These are phyloP conservation scores for Limonium bicolor DNA, from an alignment of 148 eudicot species.

Conservation along the genomic window DNA sequence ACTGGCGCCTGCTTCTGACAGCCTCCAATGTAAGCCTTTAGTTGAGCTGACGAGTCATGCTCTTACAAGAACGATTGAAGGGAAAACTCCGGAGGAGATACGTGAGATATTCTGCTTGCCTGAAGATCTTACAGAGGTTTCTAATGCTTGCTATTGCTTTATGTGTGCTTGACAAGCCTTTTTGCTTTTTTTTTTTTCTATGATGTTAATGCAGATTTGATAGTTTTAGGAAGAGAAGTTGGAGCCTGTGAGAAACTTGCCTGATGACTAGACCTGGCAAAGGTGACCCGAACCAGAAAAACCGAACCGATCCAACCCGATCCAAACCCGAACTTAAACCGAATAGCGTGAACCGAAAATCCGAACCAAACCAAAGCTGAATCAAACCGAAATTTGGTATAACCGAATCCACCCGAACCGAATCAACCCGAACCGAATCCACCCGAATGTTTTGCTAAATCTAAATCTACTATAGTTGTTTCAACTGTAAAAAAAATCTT, in stretches of 20 bases:
- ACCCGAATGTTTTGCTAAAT: no score
- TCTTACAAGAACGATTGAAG: slow-evolving; percentile 71
- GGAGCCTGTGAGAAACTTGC: slow-evolving; percentile 65
- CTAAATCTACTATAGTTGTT: no score
- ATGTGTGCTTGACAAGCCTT: slow-evolving; percentile 29
- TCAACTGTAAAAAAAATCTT: no score
- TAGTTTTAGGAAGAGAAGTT: slow-evolving; percentile 74
- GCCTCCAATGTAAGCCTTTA: slow-evolving; percentile 69
- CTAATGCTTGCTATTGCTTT: slow-evolving; percentile 40
- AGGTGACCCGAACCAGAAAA: no score
- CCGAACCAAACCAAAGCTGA: no score
- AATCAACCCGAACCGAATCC: no score
- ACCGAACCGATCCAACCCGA: no score
- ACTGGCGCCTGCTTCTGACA: slow-evolving; percentile 75
- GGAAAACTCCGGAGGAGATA: slow-evolving; percentile 79
- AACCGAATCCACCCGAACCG: no score
- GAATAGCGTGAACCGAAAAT: no score
- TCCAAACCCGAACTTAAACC: no score
- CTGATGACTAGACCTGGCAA: no score
- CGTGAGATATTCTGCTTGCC: slow-evolving; percentile 80
- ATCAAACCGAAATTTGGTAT: no score
- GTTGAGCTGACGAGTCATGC: slow-evolving; percentile 76
- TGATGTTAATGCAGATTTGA: slow-evolving; percentile 19
- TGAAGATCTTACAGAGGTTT: slow-evolving; percentile 93
- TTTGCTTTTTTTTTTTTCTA: slow-evolving; percentile 14